Evolutionary conservation across 257 asterid species (phyloP).

Genomic region (Jasminum sambac): DNA sequence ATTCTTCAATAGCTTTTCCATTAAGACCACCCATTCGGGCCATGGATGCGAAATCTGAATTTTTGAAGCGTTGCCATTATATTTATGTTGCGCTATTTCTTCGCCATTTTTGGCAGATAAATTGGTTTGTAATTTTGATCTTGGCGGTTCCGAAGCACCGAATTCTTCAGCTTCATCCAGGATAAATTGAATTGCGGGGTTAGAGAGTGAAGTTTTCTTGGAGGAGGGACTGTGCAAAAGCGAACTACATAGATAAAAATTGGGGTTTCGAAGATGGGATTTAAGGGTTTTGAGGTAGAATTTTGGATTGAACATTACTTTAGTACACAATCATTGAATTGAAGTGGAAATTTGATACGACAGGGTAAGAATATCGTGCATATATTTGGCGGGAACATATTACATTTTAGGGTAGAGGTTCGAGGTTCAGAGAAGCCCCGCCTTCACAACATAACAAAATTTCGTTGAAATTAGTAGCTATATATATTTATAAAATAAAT

Average conservation of each 20-base stretch:
- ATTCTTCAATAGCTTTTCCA: slow-evolving; percentile 49
- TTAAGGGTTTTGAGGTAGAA: slow-evolving; percentile 36
- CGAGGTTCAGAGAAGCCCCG: no score
- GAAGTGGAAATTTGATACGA: background rate
- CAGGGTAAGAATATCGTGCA: background rate
- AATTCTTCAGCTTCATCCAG: slow-evolving; percentile 49
- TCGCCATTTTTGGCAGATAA: slow-evolving; percentile 29
- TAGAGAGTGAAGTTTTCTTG: slow-evolving; percentile 33
- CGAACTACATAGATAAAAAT: slow-evolving; percentile 21
- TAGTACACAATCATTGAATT: background rate
- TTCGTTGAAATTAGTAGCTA: no score
- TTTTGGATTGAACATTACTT: slow-evolving; percentile 29
- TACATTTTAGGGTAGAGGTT: no score
- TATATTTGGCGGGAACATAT: no score
- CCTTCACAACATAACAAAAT: no score
- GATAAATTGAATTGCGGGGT: slow-evolving; percentile 64
- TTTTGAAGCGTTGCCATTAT: slow-evolving; percentile 11
- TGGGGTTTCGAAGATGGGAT: slow-evolving; percentile 33
- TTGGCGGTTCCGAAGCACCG: slow-evolving; percentile 6
- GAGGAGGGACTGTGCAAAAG: slow-evolving; percentile 34
- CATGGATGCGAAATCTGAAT: slow-evolving; percentile 67
- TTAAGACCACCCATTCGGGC: slow-evolving; percentile 79
- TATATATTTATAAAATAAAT: no score
- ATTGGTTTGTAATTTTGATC: slow-evolving; percentile 28
- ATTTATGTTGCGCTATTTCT: slow-evolving; percentile 17